Conservation (phyloP, 192 early-diverging fungal genomes). For the Coemansia sp. region DNA sequence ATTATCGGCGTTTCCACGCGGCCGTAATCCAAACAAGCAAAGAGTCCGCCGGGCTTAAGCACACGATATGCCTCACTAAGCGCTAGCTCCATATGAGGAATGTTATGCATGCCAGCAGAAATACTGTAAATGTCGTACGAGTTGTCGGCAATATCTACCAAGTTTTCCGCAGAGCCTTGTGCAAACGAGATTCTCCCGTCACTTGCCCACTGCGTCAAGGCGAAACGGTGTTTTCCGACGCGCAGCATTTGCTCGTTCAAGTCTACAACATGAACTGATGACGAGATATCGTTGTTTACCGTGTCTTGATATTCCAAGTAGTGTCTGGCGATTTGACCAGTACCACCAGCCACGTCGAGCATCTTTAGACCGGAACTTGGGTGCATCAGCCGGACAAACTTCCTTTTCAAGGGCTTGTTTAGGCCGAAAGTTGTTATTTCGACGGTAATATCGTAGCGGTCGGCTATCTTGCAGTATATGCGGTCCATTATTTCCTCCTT, state of each 20-base stretch:
- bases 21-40: constrained; percentile 90
- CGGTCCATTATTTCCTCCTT: constrained; percentile 84
- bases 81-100: constrained; percentile 84
- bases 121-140: constrained; percentile 93
- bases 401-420: constrained; percentile 90
- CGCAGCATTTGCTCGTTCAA: constrained; percentile 93
- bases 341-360: constrained; percentile 95
- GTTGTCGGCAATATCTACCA: constrained; percentile 68
- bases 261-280: constrained; percentile 83
- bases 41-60: constrained; percentile 90
- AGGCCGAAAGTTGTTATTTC: constrained; percentile 85
- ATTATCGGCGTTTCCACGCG: constrained; percentile 82
- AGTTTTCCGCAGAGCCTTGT: constrained; percentile 83
- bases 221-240: constrained; percentile 73
- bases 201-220: constrained; percentile 31
- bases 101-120: constrained; percentile 97
- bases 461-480: constrained; percentile 86
- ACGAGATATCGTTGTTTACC: constrained; percentile 60
- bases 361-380: constrained; percentile 75
- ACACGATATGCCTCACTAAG: constrained; percentile 88
- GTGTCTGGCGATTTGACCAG: constrained; percentile 90
- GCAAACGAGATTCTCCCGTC: constrained; percentile 69
- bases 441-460: constrained; percentile 91
- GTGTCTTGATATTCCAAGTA: constrained; percentile 80
- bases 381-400: constrained; percentile 75